Evolutionary conservation across 371 early-diverging fungal species (phyloP), one percentile per base, ranked within the genome.

Genomic region (Homolaphlyctis polyrhiza): DNA sequence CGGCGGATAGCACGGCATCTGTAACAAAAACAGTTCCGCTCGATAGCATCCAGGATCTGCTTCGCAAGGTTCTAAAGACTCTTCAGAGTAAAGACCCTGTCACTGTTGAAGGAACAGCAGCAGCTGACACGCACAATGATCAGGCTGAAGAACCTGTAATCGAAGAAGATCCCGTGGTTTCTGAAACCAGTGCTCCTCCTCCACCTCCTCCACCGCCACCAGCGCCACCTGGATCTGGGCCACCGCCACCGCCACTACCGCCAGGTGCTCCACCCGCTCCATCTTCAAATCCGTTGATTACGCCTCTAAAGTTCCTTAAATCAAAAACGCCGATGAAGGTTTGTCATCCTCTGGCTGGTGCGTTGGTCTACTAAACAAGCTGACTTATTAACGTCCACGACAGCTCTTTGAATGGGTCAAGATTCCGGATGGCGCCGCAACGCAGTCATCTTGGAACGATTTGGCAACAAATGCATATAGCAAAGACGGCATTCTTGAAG

Each of bases 391-490:
- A 55, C 55, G 8, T 30, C 35, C 55, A 55, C n/a, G n/a, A 18
- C 14, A 79, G 69, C 70, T 67, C 1, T 55, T 79, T 0, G 62
- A 71, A 54, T 79, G 79, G 79, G 43, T 57, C 0, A 79, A 79
- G 58, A 58, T 79, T 25, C 62, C 66, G 14, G 39, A 67, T 52
- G 55, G 66, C n/a, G 45, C 59, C 23, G 58, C 70, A 27, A 28
- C 58, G 23, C 45, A 47, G 5, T 71, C 71, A 16, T 60, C 73
- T 0, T 79, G 79, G 79, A 68, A 66, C 48, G 58, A 63, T 18
- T 35, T 79, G 28, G 61, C 63, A 14, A 52, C 60, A n/a, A 67
- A 71, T 11, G 68, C 74, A 2, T 76, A 76, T 61, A 14, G 34
- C 23, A 5, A 55, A 25, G 50, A 65, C 5, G 27, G 27, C 14